Conservation (phyloP, 176 grass and related monocot genomes). For the Carex parvula region DNA sequence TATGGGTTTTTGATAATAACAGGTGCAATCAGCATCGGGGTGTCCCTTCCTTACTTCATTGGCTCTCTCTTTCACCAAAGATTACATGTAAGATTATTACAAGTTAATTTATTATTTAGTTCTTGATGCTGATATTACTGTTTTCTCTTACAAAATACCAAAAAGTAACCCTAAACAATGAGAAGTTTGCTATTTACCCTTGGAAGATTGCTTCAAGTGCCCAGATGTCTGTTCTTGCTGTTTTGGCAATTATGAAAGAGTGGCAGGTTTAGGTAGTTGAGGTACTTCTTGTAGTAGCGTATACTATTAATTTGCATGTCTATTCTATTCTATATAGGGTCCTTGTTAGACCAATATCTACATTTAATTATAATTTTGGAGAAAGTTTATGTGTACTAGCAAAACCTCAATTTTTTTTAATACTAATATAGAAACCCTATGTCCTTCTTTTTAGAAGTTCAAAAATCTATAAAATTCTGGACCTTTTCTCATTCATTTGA, state of each 20-base stretch:
- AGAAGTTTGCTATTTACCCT: neutral
- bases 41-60: conserved; percentile 89
- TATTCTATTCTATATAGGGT: neutral
- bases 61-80: conserved; percentile 55
- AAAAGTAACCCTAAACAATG: neutral
- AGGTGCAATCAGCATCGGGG: conserved; percentile 66
- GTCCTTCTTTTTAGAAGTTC: neutral
- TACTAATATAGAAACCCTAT: neutral
- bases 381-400: neutral
- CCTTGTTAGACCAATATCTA: neutral
- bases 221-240: neutral
- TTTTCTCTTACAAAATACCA: conserved; percentile 1
- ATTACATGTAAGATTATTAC: conserved; percentile 70
- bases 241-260: neutral
- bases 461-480: neutral
- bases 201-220: neutral
- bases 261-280: neutral
- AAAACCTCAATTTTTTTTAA: neutral
- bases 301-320: neutral
- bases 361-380: neutral
- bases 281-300: neutral
- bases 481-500: neutral
- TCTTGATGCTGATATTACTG: neutral
- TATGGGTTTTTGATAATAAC: conserved; percentile 91
- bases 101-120: neutral